phyloP scores from a whole-genome alignment of 2,329 filamentous ascomycete species.

The Parastagonospora nodorum region DNA sequence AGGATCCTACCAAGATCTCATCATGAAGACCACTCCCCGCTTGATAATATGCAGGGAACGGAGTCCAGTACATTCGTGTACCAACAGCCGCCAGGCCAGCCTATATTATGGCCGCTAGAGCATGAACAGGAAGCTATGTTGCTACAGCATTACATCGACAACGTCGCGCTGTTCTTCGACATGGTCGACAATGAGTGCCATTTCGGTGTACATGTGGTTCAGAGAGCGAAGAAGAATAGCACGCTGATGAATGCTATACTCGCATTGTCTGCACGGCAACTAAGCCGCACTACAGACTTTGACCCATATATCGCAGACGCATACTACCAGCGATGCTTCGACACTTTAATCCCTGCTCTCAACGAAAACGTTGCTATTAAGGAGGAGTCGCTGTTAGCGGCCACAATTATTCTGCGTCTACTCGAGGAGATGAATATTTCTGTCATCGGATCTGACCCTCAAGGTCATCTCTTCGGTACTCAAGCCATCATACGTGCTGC shows the following conservation, averaged over 20 bases:
- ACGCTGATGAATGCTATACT: slow-evolving; percentile 51
- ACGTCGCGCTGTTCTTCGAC: slow-evolving; percentile 45
- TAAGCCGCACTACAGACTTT: slow-evolving; percentile 47
- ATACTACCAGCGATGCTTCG: slow-evolving; percentile 49
- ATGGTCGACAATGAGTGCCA: slow-evolving; percentile 42
- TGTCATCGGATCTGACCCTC: slow-evolving; percentile 41
- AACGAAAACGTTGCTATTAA: slow-evolving; percentile 47
- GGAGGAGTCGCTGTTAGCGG: slow-evolving; percentile 49
- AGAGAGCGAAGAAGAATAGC: slow-evolving; percentile 44
- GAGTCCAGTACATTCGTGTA: slow-evolving; percentile 30
- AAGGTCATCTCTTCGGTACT: slow-evolving; percentile 47
- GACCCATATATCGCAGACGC: slow-evolving; percentile 50
- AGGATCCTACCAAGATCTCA: slow-evolving; percentile 20
- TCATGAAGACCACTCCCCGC: slow-evolving; percentile 9
- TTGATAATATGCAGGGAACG: slow-evolving; percentile 11
- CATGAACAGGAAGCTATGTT: slow-evolving; percentile 46
- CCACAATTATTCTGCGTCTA: slow-evolving; percentile 48
- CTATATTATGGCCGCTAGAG: slow-evolving; percentile 42
- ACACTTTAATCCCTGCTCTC: slow-evolving; percentile 48
- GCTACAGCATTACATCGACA: slow-evolving; percentile 43
- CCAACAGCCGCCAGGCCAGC: slow-evolving; percentile 34
- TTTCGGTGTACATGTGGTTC: slow-evolving; percentile 43
- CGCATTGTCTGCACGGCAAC: slow-evolving; percentile 49
- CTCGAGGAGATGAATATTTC: slow-evolving; percentile 51
- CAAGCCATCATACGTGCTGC: slow-evolving; percentile 44